Evolutionary conservation across 1,284 basidiomycete genomes (phyloP).

Genomic region (Ustilago hordei): DNA sequence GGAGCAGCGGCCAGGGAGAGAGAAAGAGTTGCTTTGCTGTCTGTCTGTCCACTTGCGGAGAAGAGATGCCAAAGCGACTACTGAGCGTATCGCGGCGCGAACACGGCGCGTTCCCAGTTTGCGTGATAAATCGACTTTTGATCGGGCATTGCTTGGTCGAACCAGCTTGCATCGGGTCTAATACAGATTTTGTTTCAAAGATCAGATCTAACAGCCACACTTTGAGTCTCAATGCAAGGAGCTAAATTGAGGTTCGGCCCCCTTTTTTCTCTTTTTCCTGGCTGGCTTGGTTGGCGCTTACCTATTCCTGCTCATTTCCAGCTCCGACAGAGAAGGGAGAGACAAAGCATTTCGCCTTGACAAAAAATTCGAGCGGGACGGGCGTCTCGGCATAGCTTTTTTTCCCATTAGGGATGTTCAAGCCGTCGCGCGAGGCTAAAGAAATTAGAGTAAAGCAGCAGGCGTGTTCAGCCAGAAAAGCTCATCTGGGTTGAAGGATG

Average conservation of each 20-base stretch:
- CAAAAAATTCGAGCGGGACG: not conserved
- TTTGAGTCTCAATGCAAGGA: not conserved
- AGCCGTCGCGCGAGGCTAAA: no score
- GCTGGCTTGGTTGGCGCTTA: not conserved
- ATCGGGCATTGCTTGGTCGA: not conserved
- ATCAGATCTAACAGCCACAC: not conserved
- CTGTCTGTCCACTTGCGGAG: constrained; percentile 2
- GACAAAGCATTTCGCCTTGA: not conserved
- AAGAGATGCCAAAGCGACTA: not conserved
- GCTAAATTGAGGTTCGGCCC: constrained; percentile 1
- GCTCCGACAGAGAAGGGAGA: not conserved
- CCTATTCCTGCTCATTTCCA: not conserved
- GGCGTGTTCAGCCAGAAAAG: no score
- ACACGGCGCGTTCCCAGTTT: not conserved
- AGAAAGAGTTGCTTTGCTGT: no score
- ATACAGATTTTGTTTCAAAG: no score
- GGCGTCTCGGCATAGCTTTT: constrained; percentile 7
- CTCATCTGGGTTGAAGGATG: no score
- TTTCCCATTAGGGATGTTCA: not conserved
- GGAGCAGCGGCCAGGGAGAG: not conserved
- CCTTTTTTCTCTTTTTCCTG: not conserved
- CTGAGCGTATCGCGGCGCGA: not conserved
- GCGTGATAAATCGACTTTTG: not conserved
- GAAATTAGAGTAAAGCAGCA: no score
- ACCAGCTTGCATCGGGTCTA: no score